Evolutionary conservation across 257 asterid genomes (phyloP).

Genomic region (Ilex aquifolium): DNA sequence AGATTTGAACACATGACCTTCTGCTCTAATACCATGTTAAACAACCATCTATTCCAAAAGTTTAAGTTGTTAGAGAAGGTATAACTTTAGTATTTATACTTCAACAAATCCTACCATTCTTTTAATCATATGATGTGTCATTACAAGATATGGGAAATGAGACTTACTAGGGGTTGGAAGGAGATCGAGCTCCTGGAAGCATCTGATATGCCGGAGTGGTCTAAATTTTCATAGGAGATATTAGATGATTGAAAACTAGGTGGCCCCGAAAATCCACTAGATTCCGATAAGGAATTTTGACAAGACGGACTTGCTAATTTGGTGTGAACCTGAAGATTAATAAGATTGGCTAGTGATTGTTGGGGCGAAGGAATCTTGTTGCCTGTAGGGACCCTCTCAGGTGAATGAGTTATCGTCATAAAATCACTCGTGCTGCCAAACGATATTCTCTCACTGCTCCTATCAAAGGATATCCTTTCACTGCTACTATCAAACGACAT

Average conservation of each 20-base stretch:
- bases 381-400: conserved; percentile 14
- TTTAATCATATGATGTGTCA: background rate
- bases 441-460: conserved; percentile 4
- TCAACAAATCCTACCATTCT: background rate
- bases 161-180: conserved; percentile 28
- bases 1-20: too few relatives aligned
- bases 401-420: conserved; percentile 11
- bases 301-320: conserved; percentile 12
- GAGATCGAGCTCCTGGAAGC: conserved; percentile 19
- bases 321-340: conserved; percentile 23
- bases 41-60: too few relatives aligned
- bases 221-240: conserved; percentile 24
- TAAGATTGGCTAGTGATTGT: conserved; percentile 12
- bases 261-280: conserved; percentile 29
- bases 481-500: conserved; percentile 22
- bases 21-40: too few relatives aligned
- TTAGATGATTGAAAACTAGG: conserved; percentile 22
- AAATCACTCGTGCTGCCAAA: conserved; percentile 12
- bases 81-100: too few relatives aligned
- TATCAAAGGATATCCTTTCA: conserved; percentile 12
- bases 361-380: conserved; percentile 25
- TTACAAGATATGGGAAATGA: background rate
- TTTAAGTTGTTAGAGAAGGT: too few relatives aligned
- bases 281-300: conserved; percentile 17
- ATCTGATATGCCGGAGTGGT: conserved; percentile 20